Evolutionary conservation across 257 asterid genomes (phyloP), one percentile per base, ranked within the genome.

Genomic region (Hygrophila difformis): DNA sequence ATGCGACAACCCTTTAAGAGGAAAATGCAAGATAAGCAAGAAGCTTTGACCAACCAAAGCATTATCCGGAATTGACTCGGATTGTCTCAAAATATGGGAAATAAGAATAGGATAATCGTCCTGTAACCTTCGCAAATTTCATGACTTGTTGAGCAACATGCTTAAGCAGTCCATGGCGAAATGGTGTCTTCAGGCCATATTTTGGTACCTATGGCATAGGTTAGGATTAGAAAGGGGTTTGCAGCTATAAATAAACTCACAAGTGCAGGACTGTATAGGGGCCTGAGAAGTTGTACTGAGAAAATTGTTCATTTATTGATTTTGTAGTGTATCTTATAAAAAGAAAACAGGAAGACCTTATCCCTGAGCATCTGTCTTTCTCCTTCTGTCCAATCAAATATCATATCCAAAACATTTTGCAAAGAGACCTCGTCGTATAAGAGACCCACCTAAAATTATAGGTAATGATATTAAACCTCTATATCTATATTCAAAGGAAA

Each of bases 101-200:
- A 39, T 7, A 37, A 2, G 17, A 52, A 44, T 12, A 19, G 31
- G 49, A 26, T 29, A 16, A 35, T 48, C 31, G 31, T 26, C 31
- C 8, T 3, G 7, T 3, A 8, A 76, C 85, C 85, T 76, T 72
- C 5, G 96, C 93, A 53, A 86, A 71, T 68, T 86, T 66, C 66
- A 91, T 63, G 11, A 91, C 87, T 35, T 91, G 96, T 65, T 86
- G 89, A 14, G 96, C 96, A 18, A 86, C 88, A 59, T 91, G 96
- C 87, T 81, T 86, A 56, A 91, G 78, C 76, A 91, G 68, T 43
- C 98, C 98, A 39, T 91, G 96, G 18, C 96, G 96, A 62, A 91
- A 91, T 31, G 96, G 98, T 3, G 95, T 91, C 74, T 80, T 78
- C 72, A 91, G 54, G 37, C 98, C 98, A 66, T 59, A 66, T 39